Evolutionary conservation across 495 filamentous ascomycete genomes (phyloP).

Genomic region (Hyaloscypha variabilis): DNA sequence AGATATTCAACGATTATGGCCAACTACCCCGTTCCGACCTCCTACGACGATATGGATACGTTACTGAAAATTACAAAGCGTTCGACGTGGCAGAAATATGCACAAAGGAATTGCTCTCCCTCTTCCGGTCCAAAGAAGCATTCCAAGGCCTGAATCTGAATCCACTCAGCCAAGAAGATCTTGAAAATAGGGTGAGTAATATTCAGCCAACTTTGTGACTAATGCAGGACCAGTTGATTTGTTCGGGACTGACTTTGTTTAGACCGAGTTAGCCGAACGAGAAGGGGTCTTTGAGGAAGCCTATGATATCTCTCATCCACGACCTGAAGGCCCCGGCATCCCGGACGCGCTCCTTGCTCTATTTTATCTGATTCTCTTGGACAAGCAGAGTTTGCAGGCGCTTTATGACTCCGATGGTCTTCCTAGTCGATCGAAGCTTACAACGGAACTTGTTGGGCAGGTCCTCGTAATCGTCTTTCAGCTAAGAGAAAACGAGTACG

Average conservation of each 20-base stretch:
- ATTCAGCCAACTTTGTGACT: neutral
- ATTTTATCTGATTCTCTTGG: constrained; percentile 34
- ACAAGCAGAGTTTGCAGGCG: constrained; percentile 39
- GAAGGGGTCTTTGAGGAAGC: constrained; percentile 31
- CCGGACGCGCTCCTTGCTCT: constrained; percentile 35
- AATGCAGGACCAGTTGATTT: neutral
- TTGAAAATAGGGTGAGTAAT: constrained; percentile 32
- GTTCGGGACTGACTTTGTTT: neutral
- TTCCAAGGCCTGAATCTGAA: constrained; percentile 38
- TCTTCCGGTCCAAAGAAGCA: constrained; percentile 38
- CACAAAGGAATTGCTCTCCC: constrained; percentile 51
- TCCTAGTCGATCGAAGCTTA: constrained; percentile 43
- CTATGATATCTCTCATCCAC: constrained; percentile 29
- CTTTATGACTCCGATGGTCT: constrained; percentile 42
- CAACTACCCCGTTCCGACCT: constrained; percentile 80
- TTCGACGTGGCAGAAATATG: constrained; percentile 86
- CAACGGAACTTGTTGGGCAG: constrained; percentile 41
- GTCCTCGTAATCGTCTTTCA: constrained; percentile 38
- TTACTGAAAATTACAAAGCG: constrained; percentile 71
- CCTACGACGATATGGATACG: constrained; percentile 86
- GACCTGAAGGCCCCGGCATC: constrained; percentile 25
- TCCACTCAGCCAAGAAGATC: constrained; percentile 30
- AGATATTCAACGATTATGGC: constrained; percentile 92
- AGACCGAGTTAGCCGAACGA: constrained; percentile 25
- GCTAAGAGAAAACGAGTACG: constrained; percentile 53